Conservation (phyloP, 768 basidiomycete genomes). For the Botryobasidium botryosum region DNA sequence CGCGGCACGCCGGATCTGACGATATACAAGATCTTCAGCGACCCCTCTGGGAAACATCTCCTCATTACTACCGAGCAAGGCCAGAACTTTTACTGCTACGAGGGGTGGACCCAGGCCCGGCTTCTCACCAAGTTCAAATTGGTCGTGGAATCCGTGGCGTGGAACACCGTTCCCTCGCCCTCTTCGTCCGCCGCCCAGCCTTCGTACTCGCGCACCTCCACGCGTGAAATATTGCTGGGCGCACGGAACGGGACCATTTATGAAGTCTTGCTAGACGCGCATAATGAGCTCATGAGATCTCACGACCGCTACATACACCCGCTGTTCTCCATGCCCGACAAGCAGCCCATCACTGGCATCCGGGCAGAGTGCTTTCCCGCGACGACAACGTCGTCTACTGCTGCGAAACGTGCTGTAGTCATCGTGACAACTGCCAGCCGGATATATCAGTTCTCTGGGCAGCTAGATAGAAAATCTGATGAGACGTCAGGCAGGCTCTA, state of each 20-base stretch:
- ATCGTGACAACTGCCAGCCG: conserved; percentile 72
- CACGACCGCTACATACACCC: conserved; percentile 61
- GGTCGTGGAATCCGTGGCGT: conserved; percentile 79
- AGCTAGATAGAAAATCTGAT: conserved; percentile 46
- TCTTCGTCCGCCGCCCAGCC: too few species aligned
- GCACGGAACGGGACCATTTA: conserved; percentile 72
- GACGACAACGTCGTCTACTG: conserved; percentile 25
- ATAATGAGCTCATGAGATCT: conserved; percentile 84
- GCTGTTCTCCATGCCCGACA: conserved; percentile 63
- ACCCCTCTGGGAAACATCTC: conserved; percentile 85
- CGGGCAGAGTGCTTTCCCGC: conserved; percentile 62
- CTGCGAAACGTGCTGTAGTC: conserved; percentile 30
- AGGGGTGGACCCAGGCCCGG: conserved; percentile 65
- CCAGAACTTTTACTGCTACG: conserved; percentile 86
- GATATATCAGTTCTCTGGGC: conserved; percentile 79
- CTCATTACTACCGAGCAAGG: conserved; percentile 72
- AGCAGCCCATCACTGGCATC: conserved; percentile 70
- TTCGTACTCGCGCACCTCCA: conserved; percentile 36
- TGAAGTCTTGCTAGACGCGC: conserved; percentile 77
- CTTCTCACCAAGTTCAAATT: conserved; percentile 68
- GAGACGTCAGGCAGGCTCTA: conserved; percentile 58
- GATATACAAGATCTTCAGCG: conserved; percentile 73
- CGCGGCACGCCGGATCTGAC: conserved; percentile 41
- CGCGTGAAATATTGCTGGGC: conserved; percentile 74
- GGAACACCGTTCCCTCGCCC: conserved; percentile 56